Percentiles rank a stretch among this genome's conserved stretches.
Evolutionary conservation across 352 stramenopile species (phyloP).

Genomic region (Pythium pyrilobum): DNA sequence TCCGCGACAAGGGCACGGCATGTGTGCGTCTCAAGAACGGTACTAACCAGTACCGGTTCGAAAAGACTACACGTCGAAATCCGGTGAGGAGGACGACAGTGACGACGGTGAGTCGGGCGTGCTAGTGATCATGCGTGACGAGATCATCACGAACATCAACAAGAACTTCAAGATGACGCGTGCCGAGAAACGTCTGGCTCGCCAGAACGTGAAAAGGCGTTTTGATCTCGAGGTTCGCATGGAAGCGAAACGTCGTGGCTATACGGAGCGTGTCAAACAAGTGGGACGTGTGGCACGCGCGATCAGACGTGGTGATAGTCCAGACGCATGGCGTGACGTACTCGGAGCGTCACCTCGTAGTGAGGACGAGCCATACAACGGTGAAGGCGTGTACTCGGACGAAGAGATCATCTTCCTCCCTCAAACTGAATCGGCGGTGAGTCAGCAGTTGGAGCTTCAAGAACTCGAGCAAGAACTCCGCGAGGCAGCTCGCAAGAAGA

Average conservation of each 20-base stretch:
- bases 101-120: background rate
- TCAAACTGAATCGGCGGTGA: too few species aligned
- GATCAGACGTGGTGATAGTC: background rate
- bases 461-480: too few species aligned
- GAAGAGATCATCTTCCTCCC: background rate
- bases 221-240: background rate
- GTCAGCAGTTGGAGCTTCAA: background rate
- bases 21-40: background rate
- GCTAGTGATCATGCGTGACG: background rate
- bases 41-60: background rate
- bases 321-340: background rate
- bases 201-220: background rate
- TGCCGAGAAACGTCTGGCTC: background rate
- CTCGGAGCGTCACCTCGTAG: background rate
- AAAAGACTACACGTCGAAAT: background rate
- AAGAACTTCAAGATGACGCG: background rate
- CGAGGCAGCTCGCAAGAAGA: background rate
- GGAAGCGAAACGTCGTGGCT: background rate
- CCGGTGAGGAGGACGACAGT: background rate
- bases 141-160: background rate
- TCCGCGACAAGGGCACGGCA: background rate
- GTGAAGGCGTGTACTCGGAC: background rate
- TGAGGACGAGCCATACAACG: background rate
- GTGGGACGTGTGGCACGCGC: background rate
- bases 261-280: background rate